Evolutionary conservation across 2,329 filamentous ascomycete genomes (phyloP).

Genomic region (Trichoderma semiorbis): DNA sequence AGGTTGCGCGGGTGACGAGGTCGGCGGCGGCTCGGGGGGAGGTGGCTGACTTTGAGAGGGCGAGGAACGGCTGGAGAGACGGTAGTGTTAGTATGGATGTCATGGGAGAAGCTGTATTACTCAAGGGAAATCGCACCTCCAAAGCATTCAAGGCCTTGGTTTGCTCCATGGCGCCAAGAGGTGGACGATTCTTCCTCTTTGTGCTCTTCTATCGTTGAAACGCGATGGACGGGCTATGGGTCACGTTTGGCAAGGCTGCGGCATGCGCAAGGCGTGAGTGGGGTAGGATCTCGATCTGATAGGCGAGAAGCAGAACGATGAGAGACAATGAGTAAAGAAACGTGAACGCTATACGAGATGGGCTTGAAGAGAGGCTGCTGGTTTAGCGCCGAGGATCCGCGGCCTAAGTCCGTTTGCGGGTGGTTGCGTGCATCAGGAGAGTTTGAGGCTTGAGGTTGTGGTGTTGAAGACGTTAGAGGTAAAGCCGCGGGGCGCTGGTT

Average conservation of each 20-base stretch:
- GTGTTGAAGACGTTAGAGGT: not conserved
- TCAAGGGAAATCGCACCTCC: slow-evolving; percentile 44
- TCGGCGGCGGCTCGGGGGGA: slow-evolving; percentile 82
- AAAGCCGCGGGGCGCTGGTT: slow-evolving; percentile 1
- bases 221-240: not conserved
- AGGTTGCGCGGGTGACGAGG: slow-evolving; percentile 82
- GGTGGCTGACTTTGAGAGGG: slow-evolving; percentile 79
- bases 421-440: slow-evolving; percentile 12
- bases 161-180: slow-evolving; percentile 62
- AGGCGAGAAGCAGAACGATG: slow-evolving; percentile 1
- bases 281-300: slow-evolving; percentile 15
- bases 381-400: not conserved
- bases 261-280: slow-evolving; percentile 9
- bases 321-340: not conserved
- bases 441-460: slow-evolving; percentile 16
- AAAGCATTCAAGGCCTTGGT: slow-evolving; percentile 62
- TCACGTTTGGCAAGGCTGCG: not conserved
- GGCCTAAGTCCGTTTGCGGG: not conserved
- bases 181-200: not conserved
- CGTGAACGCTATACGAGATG: not conserved
- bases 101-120: not conserved
- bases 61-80: slow-evolving; percentile 72
- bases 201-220: not conserved
- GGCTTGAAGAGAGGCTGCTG: not conserved
- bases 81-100: not conserved